Conservation (phyloP, 495 filamentous ascomycete species). For the Xylaria nigripes region DNA sequence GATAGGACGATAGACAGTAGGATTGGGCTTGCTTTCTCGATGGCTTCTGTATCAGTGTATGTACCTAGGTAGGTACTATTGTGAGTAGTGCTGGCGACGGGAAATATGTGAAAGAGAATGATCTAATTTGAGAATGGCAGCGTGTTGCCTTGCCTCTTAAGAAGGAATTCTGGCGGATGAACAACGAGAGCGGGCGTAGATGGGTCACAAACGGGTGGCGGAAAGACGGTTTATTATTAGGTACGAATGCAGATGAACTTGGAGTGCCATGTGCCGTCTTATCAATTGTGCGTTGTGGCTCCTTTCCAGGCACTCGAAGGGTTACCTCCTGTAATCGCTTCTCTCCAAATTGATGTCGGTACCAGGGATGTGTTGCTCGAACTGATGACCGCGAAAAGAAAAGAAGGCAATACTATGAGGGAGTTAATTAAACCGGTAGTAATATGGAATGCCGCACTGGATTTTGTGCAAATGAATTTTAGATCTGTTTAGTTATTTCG, state of each 20-base stretch:
- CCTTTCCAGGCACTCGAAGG: constrained; percentile 1
- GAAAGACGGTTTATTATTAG: constrained; percentile 2
- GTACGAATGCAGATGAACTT: constrained; percentile 10
- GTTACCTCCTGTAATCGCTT: not conserved
- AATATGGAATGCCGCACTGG: not conserved
- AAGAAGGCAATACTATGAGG: not conserved
- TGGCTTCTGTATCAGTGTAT: not conserved
- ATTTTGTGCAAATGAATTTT: not conserved
- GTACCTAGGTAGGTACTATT: not conserved
- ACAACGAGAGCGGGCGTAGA: not conserved
- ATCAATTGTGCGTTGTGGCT: not conserved
- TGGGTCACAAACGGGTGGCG: not conserved
- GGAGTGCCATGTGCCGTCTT: not conserved
- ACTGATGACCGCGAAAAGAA: not conserved
- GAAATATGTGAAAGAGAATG: not conserved
- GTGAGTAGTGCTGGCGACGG: not conserved
- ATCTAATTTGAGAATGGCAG: constrained; percentile 2
- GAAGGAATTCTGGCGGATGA: not conserved
- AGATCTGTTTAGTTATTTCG: not conserved
- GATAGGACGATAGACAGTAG: no score
- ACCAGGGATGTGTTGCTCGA: not conserved
- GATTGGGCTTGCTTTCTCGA: not conserved
- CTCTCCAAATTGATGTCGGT: not conserved
- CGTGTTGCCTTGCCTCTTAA: not conserved
- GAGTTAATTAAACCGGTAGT: no score